These are phyloP conservation scores for Picea engelmannii DNA, from an alignment of 83 land plant species.

Conservation along the genomic window DNA sequence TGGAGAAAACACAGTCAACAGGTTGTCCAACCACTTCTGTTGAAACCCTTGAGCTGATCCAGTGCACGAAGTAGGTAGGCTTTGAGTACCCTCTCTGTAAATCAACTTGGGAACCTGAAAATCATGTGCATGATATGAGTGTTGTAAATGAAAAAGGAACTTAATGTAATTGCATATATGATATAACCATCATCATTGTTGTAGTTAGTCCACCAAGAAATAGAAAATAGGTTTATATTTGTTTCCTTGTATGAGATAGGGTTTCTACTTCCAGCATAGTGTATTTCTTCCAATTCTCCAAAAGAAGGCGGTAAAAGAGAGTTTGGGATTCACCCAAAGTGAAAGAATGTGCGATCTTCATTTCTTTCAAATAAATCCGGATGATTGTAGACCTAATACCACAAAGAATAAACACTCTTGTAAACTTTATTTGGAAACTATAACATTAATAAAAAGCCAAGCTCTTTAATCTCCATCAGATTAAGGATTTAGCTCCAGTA, in stretches of 20 bases:
- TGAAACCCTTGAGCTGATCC: conserved; percentile 40
- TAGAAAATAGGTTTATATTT: conserved; percentile 20
- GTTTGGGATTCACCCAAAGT: conserved; percentile 72
- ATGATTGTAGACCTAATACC: conserved; percentile 91
- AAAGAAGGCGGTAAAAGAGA: conserved; percentile 86
- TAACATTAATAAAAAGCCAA: not conserved
- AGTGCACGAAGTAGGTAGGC: conserved; percentile 39
- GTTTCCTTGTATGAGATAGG: conserved; percentile 83
- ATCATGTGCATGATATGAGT: not conserved
- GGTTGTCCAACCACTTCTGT: conserved; percentile 49
- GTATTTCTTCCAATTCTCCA: conserved; percentile 84
- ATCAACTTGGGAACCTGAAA: conserved; percentile 87
- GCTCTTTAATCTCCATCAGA: not conserved
- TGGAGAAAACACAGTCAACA: conserved; percentile 68
- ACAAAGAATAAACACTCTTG: not conserved
- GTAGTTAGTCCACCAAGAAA: conserved; percentile 5
- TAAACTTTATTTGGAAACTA: not conserved
- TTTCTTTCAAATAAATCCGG: conserved; percentile 98
- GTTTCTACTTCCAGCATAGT: conserved; percentile 78
- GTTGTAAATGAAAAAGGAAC: conserved; percentile 6
- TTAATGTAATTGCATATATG: not conserved
- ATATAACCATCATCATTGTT: not conserved
- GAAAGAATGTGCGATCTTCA: conserved; percentile 84
- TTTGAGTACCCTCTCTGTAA: conserved; percentile 56
- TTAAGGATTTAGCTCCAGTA: not conserved